Evolutionary conservation across 2,329 filamentous ascomycete species (phyloP), one percentile per base, ranked within the genome.

Genomic region (Pestalotiopsis fici): DNA sequence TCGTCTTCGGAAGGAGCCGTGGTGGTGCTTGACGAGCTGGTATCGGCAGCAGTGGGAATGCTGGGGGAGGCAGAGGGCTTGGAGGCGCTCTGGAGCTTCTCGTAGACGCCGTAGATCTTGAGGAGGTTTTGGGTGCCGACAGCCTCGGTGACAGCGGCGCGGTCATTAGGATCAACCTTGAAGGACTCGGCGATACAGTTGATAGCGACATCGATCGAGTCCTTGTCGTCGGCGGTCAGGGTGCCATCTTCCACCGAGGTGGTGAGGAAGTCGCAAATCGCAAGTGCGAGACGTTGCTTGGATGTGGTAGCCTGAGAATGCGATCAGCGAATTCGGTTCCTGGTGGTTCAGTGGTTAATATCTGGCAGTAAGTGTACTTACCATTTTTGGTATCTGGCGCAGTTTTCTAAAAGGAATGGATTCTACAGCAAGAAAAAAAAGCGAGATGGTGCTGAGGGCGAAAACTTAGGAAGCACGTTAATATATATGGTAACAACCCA

Each of bases 171-270:
- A 82, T 98, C 94, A 76, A 99, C 92, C 81, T 97, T 94, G 89
- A 98, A 99, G 73, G 92, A 92, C 79, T 98, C 95, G 73, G 91
- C 89, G 80, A 99, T 98, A 83, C 95, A 98, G 83, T 95, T 95
- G 78, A 93, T 88, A 72, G 96, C 96, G 64, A 99, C 91, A 78
- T 99, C 96, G 79, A 99, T 93, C 71, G 92, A 95, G 78, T 99
- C 96, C 73, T 91, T 89, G 80, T 99, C 95, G 75, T 98, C 96
- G 74, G 91, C 84, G 65, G 91, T 87, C 68, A 99, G 88, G 57
- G 94, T 97, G 76, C 96, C 96, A 79, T 99, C 96, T 70, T 90
- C 91, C 74, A 94, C 85, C 59, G 94, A 97, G 68, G 89, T 90
- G 74, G 88, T 88, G 69, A 99, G 91, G 85, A 97, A 99, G 83